Evolutionary conservation across 2,329 filamentous ascomycete species (phyloP), one percentile per base, ranked within the genome.

Genomic region (Beauveria scarabaeidicola): DNA sequence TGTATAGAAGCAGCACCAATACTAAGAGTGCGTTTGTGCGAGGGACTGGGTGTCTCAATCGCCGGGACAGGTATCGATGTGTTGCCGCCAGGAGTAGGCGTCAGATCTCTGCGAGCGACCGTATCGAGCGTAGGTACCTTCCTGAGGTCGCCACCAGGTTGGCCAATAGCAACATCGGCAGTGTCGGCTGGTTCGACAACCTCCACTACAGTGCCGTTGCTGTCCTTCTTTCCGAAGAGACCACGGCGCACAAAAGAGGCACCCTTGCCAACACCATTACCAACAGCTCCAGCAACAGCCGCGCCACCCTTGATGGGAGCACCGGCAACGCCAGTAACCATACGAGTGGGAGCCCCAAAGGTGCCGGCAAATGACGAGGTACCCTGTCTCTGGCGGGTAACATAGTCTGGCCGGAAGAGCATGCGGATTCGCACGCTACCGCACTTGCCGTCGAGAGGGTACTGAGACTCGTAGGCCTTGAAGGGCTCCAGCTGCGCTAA

Each of bases 291-390:
- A 15, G 82, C 88, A 41, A 91, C 92, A 41, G 88, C 87, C 60
- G 86, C 88, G 32, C 90, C 90, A 40, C 91, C 92, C 76, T 97
- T 97, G 73, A 99, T 87, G n/a, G 94, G 95, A 19, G 88, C 94
- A 41, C 93, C 93, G 29, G 84, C 86, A 56, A 88, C 85, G 63
- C 85, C 85, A 13, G 86, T 88, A 61, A 97, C 89, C 61, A 99
- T 91, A 74, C 92, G 92, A 52, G 90, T 90, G 29, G 94, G 91
- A 1, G 86, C 82, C 11, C 87, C 88, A 71, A 97, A 97, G 1
- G 91, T 96, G 36, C 92, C 92, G 0, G 88, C 87, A 77, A 99
- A 96, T 1, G 93, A 97, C 0, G 91, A 91, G 0, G 91, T 94
- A 55, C 94, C 94, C 73, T 97, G 90, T 52, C 91, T 84, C 13